phyloP scores from a whole-genome alignment of 306 rosid species.

The Dalbergia cultrata region DNA sequence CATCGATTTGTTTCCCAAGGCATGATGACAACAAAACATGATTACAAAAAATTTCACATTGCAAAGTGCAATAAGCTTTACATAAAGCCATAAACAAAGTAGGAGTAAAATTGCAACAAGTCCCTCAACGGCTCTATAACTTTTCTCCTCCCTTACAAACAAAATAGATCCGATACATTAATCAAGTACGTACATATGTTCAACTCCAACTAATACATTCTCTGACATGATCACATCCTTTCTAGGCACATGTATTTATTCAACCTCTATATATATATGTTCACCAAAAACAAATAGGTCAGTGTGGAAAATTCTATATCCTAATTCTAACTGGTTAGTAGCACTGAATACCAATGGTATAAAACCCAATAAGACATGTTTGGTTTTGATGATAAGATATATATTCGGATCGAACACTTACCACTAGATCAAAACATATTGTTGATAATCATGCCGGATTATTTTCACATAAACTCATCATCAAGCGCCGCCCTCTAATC shows the following conservation, averaged over 20 bases:
- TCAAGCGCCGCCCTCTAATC: too few species aligned
- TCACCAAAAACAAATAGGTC: constrained; percentile 65
- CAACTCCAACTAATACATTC: constrained; percentile 7
- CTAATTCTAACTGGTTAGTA: not conserved
- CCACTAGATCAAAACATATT: too few species aligned
- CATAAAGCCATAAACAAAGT: not conserved
- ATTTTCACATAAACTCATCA: too few species aligned
- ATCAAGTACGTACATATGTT: constrained; percentile 4
- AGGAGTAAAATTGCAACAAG: too few species aligned
- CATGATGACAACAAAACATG: not conserved
- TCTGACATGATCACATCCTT: not conserved
- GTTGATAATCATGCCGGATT: too few species aligned
- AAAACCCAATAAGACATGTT: not conserved
- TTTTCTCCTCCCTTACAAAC: not conserved
- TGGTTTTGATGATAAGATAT: too few species aligned
- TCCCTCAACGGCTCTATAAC: not conserved
- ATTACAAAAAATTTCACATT: constrained; percentile 3
- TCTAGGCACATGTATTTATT: constrained; percentile 22
- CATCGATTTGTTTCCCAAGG: not conserved
- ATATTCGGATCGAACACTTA: too few species aligned
- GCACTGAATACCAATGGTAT: not conserved
- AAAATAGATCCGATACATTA: not conserved
- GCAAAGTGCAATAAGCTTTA: constrained; percentile 18
- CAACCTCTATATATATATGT: constrained; percentile 32
- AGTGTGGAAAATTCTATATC: constrained; percentile 18